Evolutionary conservation across 257 asterid species (phyloP), one percentile per base, ranked within the genome.

Genomic region (Ehretia macrophylla): DNA sequence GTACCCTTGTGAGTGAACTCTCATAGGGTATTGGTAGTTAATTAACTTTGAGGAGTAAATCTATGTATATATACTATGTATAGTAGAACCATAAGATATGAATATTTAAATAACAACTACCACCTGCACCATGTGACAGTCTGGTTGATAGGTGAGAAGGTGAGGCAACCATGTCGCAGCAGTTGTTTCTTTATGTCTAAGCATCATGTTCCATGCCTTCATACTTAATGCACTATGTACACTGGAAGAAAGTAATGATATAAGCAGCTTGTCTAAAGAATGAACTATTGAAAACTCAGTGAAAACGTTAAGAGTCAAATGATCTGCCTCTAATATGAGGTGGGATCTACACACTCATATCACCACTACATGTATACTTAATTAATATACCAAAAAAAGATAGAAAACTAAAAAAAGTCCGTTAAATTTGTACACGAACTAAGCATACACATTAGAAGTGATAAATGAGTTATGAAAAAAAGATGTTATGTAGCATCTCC

Each of bases 81-180:
- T 51, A 51, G 37, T 40, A 51, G 46, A 39, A 49, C 35, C 35
- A n/a, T 19, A 57, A 32, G 32, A 14, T 38, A 53, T 22, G n/a
- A 56, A 12, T 13, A 23, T 57, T 21, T 62, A 56, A n/a, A n/a
- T 32, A 39, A 48, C 38, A 54, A 48, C 51, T 40, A 65, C 60
- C 62, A 40, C 61, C 60, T 69, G 54, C 63, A 60, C 54, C 80
- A 72, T 77, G 84, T 75, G 82, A 76, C 56, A 22, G 19, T 59
- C 74, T 51, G 69, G 62, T 62, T 27, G 54, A 59, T 73, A 47
- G 4, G 16, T 5, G 20, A 16, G 52, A 69, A 73, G 68, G 63
- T 38, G 60, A 56, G 68, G 71, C 52, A 67, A 61, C 53, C 62
- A 49, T 62, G 72, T 53, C 63, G 37, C 45, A 40, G 39, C 35